Evolutionary conservation across 805 yeast species (phyloP), one percentile per base, ranked within the genome.

Genomic region (Cyberlindnera lachancei): DNA sequence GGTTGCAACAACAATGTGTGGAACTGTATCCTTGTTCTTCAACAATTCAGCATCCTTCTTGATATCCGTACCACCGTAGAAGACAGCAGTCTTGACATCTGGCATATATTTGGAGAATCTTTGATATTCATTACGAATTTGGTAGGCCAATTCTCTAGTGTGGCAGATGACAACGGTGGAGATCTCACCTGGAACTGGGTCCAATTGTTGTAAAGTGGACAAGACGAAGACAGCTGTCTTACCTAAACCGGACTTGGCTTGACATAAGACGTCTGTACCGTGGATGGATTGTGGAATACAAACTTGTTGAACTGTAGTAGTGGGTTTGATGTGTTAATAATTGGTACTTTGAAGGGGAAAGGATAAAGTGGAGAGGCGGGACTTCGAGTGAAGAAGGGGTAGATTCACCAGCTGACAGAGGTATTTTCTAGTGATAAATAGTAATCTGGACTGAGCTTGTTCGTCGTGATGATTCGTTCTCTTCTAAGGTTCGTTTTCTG

Each of bases 171-270:
- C 97, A 53, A 92, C 70, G 35, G 94, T 90, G 34, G 95, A 76
- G 44, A 92, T 82, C 64, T 90, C 97, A 55, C 97, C 98, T 40
- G 94, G 86, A 47, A 90, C 86, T 28, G 98, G 97, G 55, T 92
- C 97, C 55, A 90, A 72, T 67, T 90, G 96, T 66, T 90, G 97
- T 57, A 90, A 73, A 41, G 98, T 90, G 17, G 96, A 84, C 53
- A 90, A 72, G 39, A 90, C 97, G 52, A 90, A 90, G 36, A 90
- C 97, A 28, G 98, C 98, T 38, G 98, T 90, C 63, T 90, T 90
- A 79, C 98, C 98, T 49, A 92, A 73, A 82, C 98, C 98, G 29
- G 98, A 92, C 70, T 92, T 90, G 63, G 98, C 98, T 72, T 90
- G 98, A 69, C 98, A 92, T 48, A 90, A 67, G 38, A 90, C 97